phyloP scores from a whole-genome alignment of 2,329 filamentous ascomycete genomes.

The Shiraia bambusicola region DNA sequence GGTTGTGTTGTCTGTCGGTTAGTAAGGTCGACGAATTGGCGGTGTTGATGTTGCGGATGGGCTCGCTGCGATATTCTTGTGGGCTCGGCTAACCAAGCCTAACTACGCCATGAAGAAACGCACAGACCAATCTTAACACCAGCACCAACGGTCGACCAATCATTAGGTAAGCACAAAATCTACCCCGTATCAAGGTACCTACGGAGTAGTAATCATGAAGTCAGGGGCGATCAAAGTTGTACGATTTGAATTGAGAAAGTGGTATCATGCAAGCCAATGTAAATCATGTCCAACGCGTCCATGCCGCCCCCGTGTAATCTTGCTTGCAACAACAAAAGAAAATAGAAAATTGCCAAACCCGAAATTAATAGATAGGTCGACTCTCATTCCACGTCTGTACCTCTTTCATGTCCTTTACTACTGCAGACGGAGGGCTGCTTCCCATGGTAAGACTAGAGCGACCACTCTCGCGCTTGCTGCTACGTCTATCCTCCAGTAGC shows the following conservation, averaged over 20 bases:
- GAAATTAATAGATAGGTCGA: conserved; percentile 49
- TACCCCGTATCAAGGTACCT: too few relatives aligned
- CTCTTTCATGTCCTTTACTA: conserved; percentile 35
- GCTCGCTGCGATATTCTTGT: conserved; percentile 33
- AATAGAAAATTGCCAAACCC: conserved; percentile 3
- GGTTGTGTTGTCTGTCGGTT: conserved; percentile 41
- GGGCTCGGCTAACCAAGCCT: conserved; percentile 32
- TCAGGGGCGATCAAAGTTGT: background rate
- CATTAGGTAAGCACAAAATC: background rate
- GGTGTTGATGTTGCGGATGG: conserved; percentile 34
- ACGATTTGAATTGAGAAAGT: conserved; percentile 12
- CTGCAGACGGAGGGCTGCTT: conserved; percentile 34
- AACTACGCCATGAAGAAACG: conserved; percentile 2
- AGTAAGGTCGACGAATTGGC: conserved; percentile 39
- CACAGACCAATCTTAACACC: conserved; percentile 22
- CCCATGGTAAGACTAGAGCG: conserved; percentile 36
- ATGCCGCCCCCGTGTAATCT: background rate
- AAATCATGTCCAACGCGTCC: conserved; percentile 2
- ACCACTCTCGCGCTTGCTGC: conserved; percentile 34
- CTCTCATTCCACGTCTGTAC: conserved; percentile 51
- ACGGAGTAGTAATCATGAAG: too few relatives aligned
- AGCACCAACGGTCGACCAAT: background rate
- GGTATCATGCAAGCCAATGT: conserved; percentile 32
- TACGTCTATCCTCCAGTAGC: conserved; percentile 48
- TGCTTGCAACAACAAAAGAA: conserved; percentile 9